Evolutionary conservation across 768 basidiomycete genomes (phyloP), one percentile per base, ranked within the genome.

Genomic region (Macrolepiota albuminosa): DNA sequence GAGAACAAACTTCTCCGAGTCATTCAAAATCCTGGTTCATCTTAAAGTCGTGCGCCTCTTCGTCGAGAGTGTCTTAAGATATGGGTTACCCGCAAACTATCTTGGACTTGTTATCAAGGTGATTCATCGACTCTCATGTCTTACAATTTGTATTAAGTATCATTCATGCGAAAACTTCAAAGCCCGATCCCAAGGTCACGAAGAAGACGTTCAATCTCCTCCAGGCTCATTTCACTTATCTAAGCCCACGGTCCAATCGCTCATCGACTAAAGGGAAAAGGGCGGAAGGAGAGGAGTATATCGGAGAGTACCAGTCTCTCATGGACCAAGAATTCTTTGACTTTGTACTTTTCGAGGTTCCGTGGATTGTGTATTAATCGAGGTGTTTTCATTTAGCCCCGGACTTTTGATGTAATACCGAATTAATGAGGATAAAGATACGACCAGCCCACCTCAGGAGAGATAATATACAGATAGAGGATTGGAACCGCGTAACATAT

Each of bases 301-400:
- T 84, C 14, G 96, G 95, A 63, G 96, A 99, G 72, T 99, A 91
- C 71, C 91, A 94, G 71, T 83, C 85, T 13, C 75, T 99, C 40
- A 84, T 99, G 81, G 97, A 99, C 69, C 91, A 95, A 71, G 96
- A 99, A 72, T 91, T 90, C 71, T 94, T 89, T 71, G 93, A 96
- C 73, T 99, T 98, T 68, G 93, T 98, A 26, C 70, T 96, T 69
- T 95, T 88, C 70, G 96, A 98, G 72, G 84, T 99, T 56, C 93
- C 93, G 36, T 94, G 91, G 89, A 90, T 97, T 65, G 76, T 88
- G 42, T 80, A 84, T 66, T 88, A 78, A 78, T 69, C 64, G 52
- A 62, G 55, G 54, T 60, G 34, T 64, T 59, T 54, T 63, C 47
- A 63, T 64, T 52, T 58, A 47, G 54, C 61, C 61, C 56, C 52